Base-by-base conservation (phyloP, 306 rosid genomes). In the Senna siamea region DNA sequence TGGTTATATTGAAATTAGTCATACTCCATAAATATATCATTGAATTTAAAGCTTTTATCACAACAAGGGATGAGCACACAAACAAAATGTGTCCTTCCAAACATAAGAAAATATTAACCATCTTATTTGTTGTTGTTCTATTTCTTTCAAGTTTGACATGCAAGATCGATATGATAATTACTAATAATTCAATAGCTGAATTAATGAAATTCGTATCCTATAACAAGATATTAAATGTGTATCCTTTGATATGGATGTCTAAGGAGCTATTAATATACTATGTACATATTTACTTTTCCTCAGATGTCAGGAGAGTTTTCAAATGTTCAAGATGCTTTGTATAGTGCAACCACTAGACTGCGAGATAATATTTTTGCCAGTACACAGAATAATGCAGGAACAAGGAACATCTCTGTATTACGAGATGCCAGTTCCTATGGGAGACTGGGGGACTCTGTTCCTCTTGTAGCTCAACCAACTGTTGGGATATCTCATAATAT, bases 251-350 rank as follows among this genome's bases (percentile, higher is more conserved):
- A n/a, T 60, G 46, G 44, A 37, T 47, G 50, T 70, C 73, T 73
- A 5, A 52, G 47, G 70, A 37, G 55, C 63, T 69, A 63, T 62
- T 82, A 56, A 56, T 60, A 53, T 73, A 14, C 41, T 35, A 30
- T 63, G 52, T 77, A 57, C 40, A 8, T 52, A 18, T 70, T 62
- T 44, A 51, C 57, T 53, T 43, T 50, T 5, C 66, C 70, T 78
- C 90, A 94, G 98, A 85, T 94, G 78, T 88, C 89, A 41, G 98
- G 98, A 51, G 88, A 82, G 73, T 84, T 88, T 77, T 82, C 87
- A 66, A 91, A 84, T 76, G 98, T 94, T 80, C 90, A 85, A 85
- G 92, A 86, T 69, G 98, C 97, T 30, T 85, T 91, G 78, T 88
- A 91, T 88, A 84, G 81, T 71, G 87, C 79, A 61, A 94, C 98